Evolutionary conservation across 495 filamentous ascomycete genomes (phyloP), one percentile per base, ranked within the genome.

Genomic region (Xylaria palmicola): DNA sequence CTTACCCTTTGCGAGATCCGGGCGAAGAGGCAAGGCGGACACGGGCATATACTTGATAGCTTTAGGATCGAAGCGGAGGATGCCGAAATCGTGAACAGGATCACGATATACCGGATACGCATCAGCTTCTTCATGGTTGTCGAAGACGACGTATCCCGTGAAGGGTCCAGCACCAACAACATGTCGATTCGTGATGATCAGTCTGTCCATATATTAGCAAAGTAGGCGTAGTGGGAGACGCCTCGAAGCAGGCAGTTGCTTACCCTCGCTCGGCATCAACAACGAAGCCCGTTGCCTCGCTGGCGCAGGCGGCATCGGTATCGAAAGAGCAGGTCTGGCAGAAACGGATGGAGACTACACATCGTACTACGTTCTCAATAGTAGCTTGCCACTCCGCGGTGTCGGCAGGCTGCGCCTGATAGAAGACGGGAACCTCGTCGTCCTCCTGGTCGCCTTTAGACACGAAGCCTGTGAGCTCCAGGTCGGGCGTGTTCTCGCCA

Each of bases 271-370:
- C 89, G 24, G 94, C 90, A 81, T 99, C 95, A 15, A 99, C 94
- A 22, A 99, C 93, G 73, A 98, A 99, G 3, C 94, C 94, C 1
- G 94, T 98, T 36, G 94, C 94, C 74, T 99, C 95, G 68, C 90
- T 95, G 15, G 92, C 90, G 69, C 94, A 85, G 3, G 95, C 96
- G 15, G 91, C 77, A 65, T 98, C 95, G 15, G 94, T 98, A 71
- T 99, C 94, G 71, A 99, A 99, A 4, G 94, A 92, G 75, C 91
- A 96, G 0, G 95, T 98, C 78, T 97, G 93, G 72, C 93, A 98
- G 79, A 99, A 99, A 62, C 96, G 90, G 72, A 99, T 98, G 12
- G 92, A 96, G 30, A 99, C 95, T 1, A 97, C 94, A 54, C 89
- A 95, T 63, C 85, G 83, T 22, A 99, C 93, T 2, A 97, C 95